Base-by-base conservation (phyloP, 2,329 filamentous ascomycete species). In the Sclerotinia sclerotiorum region DNA sequence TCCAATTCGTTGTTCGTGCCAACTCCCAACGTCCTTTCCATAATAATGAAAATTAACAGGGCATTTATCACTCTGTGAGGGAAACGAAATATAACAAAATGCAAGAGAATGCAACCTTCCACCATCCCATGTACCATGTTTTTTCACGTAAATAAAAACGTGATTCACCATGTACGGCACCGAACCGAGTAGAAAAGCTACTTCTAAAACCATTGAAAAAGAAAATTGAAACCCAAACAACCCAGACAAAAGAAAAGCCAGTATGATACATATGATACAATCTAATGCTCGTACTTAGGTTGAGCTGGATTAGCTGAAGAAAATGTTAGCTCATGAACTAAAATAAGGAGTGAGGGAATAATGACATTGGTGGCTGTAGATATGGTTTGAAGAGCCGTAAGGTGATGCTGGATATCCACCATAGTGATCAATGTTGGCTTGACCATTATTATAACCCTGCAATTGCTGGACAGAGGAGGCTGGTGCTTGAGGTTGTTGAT, bases 401-500 rank as follows among this genome's bases (percentile, higher is more conserved):
- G 85, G 85, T 17, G 85, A 87, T 62, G 86, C 83, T 63, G 85
- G 84, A 75, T 88, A 88, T 74, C 80, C 83, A 60, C 82, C 79
- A 73, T 88, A 88, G 60, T 74, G 71, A 24, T 75, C 39, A 48
- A 67, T 62, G 1, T 15, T 46, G 44, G 72, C 46, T 70, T 72
- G 71, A 6, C 13, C 46, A 51, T 80, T 81, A 67, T 79, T 79
- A 74, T 89, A 89, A 67, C 89, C 86, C 13, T 84, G 79, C 5
- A 88, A 79, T 74, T 85, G 84, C 72, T 84, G 83, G 29, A 87
- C 84, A 32, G 81, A 81, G 11, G 60, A 62, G 2, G 80, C 81
- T 1, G 86, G 84, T 21, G 88, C 87, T n/a, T 58, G 56, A 7
- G 54, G 19, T 48, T 61, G 65, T 46, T 68, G 68, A 44, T 68